Base-by-base conservation (phyloP, 1,284 basidiomycete genomes). In the Ganoderma boninense region DNA sequence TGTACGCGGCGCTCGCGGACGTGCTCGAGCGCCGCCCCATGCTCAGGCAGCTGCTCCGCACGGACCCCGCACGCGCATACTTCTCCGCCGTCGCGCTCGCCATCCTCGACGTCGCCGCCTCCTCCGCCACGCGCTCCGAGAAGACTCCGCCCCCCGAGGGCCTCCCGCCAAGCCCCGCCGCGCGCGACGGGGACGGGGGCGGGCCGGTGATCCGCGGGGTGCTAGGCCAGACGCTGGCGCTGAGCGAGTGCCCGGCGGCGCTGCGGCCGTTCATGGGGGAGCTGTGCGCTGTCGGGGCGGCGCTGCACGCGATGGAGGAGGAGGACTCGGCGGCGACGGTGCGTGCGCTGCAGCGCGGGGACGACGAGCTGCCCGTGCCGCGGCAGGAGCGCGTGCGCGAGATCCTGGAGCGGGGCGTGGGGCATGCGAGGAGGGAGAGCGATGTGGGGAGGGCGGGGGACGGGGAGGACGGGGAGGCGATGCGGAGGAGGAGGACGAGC, bases 1-100 rank as follows among this genome's bases (percentile, higher is more conserved):
- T 95, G 5, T 95, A 95, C 79, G 92, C 93, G 0, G 88, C 92
- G 0, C 83, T 95, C 10, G 92, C 86, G 0, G 92, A 93, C 71
- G 89, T 87, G 1, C 84, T 95, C 62, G 85, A 88, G 61, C 81
- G 82, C 2, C 85, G 84, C 20, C 85, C 87, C 0, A 82, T 85
- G 7, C 84, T 95, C 10, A 85, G 86, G 4, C 70, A 76, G 0
- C 84, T 92, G 8, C 85, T 95, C 70, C 82, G 82, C n/a, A 75
- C 76, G 14, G 92, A 95, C 76, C 88, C 90, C 0, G 81, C 91
- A 0, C 86, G 91, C 26, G 93, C 92, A 0, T 95, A 95, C 83
- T 95, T 93, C 76, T 89, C 91, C 38, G 83, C 90, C 0, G 92
- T 95, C 62, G 86, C 90, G 2, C 86, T 93, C 62, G 92, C 94